phyloP scores from a whole-genome alignment of 306 rosid genomes.

The Cucurbita moschata region DNA sequence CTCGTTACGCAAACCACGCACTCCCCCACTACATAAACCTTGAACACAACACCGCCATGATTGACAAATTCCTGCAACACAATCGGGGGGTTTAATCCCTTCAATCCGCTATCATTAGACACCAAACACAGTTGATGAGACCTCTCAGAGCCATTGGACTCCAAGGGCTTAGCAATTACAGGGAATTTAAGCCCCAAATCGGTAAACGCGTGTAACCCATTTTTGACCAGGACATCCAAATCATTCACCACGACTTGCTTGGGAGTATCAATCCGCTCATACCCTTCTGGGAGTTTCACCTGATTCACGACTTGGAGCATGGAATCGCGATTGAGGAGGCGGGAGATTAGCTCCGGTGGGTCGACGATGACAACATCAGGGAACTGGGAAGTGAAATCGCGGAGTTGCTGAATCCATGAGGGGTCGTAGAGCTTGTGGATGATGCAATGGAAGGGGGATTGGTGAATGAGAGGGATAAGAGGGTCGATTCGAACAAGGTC shows the following conservation, averaged over 20 bases:
- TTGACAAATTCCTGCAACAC: conserved; percentile 83
- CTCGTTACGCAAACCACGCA: conserved; percentile 68
- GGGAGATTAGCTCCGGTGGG: conserved; percentile 61
- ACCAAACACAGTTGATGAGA: conserved; percentile 77
- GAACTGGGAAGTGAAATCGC: conserved; percentile 22
- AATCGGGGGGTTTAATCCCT: conserved; percentile 57
- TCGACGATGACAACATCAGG: conserved; percentile 58
- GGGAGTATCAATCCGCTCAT: conserved; percentile 65
- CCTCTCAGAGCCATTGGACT: conserved; percentile 69
- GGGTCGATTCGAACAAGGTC: conserved; percentile 48
- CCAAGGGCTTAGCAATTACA: conserved; percentile 71
- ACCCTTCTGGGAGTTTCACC: conserved; percentile 27
- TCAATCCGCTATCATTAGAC: conserved; percentile 37
- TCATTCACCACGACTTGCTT: conserved; percentile 75
- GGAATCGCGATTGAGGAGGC: conserved; percentile 76
- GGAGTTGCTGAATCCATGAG: conserved; percentile 50
- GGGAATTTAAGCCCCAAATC: conserved; percentile 45
- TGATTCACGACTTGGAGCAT: conserved; percentile 83
- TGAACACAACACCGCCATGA: conserved; percentile 87
- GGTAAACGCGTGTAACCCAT: conserved; percentile 42
- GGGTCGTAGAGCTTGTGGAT: conserved; percentile 76
- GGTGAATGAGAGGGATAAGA: conserved; percentile 26
- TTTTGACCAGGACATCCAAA: conserved; percentile 31
- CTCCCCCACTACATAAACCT: conserved; percentile 75
- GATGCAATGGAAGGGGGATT: conserved; percentile 68